A percentile compares a stretch with the other conserved stretches of the same genome.
Evolutionary conservation across 2,329 filamentous ascomycete genomes (phyloP).

Genomic region (Diplodia intermedia): DNA sequence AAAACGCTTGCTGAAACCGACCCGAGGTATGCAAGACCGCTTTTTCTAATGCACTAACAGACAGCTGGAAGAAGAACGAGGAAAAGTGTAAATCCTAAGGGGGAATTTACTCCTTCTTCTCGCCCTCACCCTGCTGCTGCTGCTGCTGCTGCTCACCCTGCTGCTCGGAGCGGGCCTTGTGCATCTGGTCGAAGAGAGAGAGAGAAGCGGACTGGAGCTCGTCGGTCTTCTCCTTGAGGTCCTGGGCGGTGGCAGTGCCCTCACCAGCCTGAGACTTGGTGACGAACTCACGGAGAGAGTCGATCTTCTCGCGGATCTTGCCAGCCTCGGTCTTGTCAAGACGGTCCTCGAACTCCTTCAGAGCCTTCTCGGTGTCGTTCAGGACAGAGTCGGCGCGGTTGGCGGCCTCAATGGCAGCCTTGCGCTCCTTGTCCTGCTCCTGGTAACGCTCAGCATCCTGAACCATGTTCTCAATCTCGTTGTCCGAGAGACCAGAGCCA

Average conservation of each 20-base stretch:
- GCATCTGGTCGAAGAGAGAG: slow-evolving; percentile 99
- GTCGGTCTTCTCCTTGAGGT: slow-evolving; percentile 98
- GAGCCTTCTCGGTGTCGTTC: slow-evolving; percentile 97
- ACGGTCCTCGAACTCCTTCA: slow-evolving; percentile 95
- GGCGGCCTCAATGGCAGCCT: slow-evolving; percentile 91
- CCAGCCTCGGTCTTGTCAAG: slow-evolving; percentile 97
- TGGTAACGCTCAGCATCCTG: slow-evolving; percentile 97
- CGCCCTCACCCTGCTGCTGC: slow-evolving; percentile 32
- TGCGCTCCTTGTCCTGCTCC: slow-evolving; percentile 95
- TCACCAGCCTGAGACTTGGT: slow-evolving; percentile 95
- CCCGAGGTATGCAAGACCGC: slow-evolving; percentile 33
- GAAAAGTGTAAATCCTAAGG: not conserved
- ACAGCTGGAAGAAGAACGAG: slow-evolving; percentile 8
- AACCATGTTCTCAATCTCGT: slow-evolving; percentile 97
- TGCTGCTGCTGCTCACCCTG: slow-evolving; percentile 46
- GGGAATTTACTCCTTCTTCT: slow-evolving; percentile 33
- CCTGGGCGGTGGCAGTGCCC: slow-evolving; percentile 80
- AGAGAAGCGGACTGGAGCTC: slow-evolving; percentile 95
- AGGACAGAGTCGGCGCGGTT: slow-evolving; percentile 96
- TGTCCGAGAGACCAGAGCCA: slow-evolving; percentile 92
- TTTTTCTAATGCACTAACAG: slow-evolving; percentile 30
- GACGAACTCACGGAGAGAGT: slow-evolving; percentile 83
- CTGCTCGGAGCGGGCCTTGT: slow-evolving; percentile 83
- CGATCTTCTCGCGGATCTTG: slow-evolving; percentile 92
- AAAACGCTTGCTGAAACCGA: slow-evolving; percentile 21